Evolutionary conservation across 805 yeast genomes (phyloP).

Genomic region (Candida boleticola): DNA sequence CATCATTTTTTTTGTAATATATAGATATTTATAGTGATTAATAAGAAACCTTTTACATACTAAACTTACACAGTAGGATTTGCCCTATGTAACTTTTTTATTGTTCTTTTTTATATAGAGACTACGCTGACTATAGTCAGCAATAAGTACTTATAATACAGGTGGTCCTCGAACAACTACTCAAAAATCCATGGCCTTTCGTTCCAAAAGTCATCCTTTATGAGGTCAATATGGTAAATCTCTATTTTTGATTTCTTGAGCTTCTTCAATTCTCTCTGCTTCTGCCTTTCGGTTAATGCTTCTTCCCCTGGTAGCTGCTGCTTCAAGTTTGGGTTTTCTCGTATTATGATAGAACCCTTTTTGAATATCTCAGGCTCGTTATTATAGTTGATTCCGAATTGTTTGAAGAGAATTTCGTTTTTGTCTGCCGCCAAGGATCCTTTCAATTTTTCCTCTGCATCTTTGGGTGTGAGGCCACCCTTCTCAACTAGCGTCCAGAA

Average conservation of each 20-base stretch:
- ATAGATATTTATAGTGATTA: slow-evolving; percentile 3
- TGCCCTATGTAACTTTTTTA: no score
- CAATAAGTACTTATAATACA: no score
- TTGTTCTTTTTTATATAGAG: no score
- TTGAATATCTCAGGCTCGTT: slow-evolving; percentile 84
- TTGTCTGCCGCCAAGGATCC: slow-evolving; percentile 85
- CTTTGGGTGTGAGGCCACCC: slow-evolving; percentile 70
- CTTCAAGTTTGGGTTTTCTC: slow-evolving; percentile 40
- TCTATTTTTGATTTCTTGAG: slow-evolving; percentile 46
- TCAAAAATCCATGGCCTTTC: slow-evolving; percentile 35
- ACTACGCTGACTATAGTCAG: no score
- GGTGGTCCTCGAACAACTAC: no score
- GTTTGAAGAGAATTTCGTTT: slow-evolving; percentile 77
- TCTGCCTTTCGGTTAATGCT: slow-evolving; percentile 38
- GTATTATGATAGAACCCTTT: slow-evolving; percentile 70
- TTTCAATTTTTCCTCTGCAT: slow-evolving; percentile 72
- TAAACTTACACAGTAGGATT: not conserved
- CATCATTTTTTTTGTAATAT: not conserved
- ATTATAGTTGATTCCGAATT: slow-evolving; percentile 85
- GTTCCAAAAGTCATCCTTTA: slow-evolving; percentile 64
- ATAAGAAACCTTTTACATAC: not conserved
- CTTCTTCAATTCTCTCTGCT: slow-evolving; percentile 47
- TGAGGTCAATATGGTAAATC: slow-evolving; percentile 57
- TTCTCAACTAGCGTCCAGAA: slow-evolving; percentile 82
- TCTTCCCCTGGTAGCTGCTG: slow-evolving; percentile 5